Evolutionary conservation across 1,284 basidiomycete species (phyloP), one percentile per base, ranked within the genome.

Genomic region (Ganoderma resinaceum): DNA sequence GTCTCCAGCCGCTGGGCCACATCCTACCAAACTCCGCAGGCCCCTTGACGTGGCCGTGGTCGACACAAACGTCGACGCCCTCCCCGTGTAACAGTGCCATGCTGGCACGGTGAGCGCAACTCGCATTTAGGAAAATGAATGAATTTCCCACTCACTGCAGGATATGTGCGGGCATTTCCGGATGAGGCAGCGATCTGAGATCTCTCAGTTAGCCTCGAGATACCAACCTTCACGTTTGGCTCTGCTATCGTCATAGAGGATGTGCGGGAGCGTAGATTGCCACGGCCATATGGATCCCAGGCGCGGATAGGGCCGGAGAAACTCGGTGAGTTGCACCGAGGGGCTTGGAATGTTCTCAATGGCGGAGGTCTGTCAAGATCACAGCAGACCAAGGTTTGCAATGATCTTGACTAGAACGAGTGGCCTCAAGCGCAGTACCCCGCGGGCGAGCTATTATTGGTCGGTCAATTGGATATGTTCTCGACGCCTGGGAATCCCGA

Each of bases 361-460:
- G 33, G 55, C 55, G 37, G 37, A 40, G 23, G 23, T 38, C 23
- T 40, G 61, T 55, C 40, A 66, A 33, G 61, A 66, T 62, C 66
- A 57, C 42, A 43, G n/a, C 23, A 43, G 66, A 59, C 61, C 40
- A 49, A 35, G 42, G 52, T 29, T 42, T 62, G 31, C 46, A 43
- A n/a, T 55, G 61, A 62, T 66, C 66, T 52, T 66, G 43, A 58
- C 66, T 62, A 7, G n/a, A 62, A 66, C 57, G 23, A 62, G 61
- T 43, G 26, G 40, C 26, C 43, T 66, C 60, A 46, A 62, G 33
- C 57, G 37, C 31, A 55, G 66, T 35, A 38, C 61, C 55, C 61
- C 37, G 31, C 33, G 33, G 37, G 33, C 31, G 31, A 57, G 37
- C 53, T 46, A 62, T 49, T 26, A 49, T 49, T 49, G 46, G 46